Conservation (phyloP, 176 grass and related monocot genomes). For the Miscanthus lutarioriparius region DNA sequence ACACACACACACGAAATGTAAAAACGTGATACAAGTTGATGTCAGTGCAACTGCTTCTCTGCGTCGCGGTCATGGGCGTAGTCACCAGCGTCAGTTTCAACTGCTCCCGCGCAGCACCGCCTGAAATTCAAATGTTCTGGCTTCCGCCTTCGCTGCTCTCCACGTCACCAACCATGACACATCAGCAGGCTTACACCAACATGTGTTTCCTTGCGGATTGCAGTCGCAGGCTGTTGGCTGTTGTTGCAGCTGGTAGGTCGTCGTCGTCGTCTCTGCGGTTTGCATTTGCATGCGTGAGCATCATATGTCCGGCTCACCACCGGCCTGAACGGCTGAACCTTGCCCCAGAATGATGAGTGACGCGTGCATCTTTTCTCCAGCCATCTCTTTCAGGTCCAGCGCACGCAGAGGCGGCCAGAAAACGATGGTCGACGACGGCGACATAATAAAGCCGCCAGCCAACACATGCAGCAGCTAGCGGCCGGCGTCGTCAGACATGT, state of each 20-base stretch:
- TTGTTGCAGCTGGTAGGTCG: background rate
- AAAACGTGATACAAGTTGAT: too few relatives aligned
- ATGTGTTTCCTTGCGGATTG: background rate
- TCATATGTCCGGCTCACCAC: background rate
- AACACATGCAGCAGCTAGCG: background rate
- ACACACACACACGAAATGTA: too few relatives aligned
- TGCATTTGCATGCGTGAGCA: background rate
- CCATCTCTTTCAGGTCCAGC: constrained; percentile 19
- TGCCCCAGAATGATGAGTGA: background rate
- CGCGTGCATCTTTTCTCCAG: constrained; percentile 8
- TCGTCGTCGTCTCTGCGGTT: background rate
- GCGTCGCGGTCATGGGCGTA: too few relatives aligned
- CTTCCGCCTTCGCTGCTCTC: too few relatives aligned
- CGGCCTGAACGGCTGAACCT: too few relatives aligned
- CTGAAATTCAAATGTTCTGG: too few relatives aligned
- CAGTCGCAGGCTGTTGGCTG: background rate
- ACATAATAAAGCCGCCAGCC: constrained; percentile 17
- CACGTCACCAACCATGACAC: too few relatives aligned
- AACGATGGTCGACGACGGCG: background rate
- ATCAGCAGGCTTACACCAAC: too few relatives aligned
- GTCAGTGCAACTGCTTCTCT: too few relatives aligned
- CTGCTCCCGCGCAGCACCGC: too few relatives aligned
- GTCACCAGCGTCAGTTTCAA: too few relatives aligned
- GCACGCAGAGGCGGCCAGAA: background rate
- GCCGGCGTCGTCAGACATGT: too few relatives aligned